Evolutionary conservation across 371 early-diverging fungal genomes (phyloP).

Genomic region (Capillidium heterosporum): DNA sequence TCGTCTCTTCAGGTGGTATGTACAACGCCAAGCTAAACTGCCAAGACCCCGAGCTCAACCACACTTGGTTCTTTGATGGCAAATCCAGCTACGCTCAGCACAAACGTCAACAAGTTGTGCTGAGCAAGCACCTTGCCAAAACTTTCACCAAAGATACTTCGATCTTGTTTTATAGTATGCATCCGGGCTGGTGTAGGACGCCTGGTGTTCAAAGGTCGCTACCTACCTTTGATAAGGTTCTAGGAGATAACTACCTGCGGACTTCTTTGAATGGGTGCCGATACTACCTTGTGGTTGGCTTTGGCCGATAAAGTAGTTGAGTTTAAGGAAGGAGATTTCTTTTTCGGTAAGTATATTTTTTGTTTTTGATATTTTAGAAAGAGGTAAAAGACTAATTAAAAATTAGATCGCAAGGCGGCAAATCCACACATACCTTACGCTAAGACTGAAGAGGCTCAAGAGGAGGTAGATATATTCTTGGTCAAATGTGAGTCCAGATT

Average conservation of each 20-base stretch:
- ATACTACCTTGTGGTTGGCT: slow-evolving; percentile 9
- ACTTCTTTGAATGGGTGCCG: slow-evolving; percentile 1
- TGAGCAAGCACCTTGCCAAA: not conserved
- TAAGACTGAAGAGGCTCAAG: not conserved
- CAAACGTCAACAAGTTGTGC: slow-evolving; percentile 7
- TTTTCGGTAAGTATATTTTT: not conserved
- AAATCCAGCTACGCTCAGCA: slow-evolving; percentile 5
- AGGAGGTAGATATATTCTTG: not conserved
- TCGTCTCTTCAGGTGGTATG: slow-evolving; percentile 8
- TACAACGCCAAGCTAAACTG: not conserved
- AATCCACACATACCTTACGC: not conserved
- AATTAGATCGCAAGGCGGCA: not conserved
- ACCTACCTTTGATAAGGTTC: not conserved
- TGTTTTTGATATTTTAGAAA: not conserved
- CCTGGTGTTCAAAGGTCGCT: slow-evolving; percentile 2
- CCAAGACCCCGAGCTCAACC: slow-evolving; percentile 1
- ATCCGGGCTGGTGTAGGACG: slow-evolving; percentile 6
- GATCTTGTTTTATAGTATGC: slow-evolving; percentile 5
- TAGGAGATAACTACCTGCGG: slow-evolving; percentile 1
- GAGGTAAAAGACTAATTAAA: not conserved
- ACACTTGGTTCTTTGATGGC: not conserved
- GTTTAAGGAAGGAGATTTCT: slow-evolving; percentile 3
- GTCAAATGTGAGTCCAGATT: not conserved
- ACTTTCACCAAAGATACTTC: not conserved
- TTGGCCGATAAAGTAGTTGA: not conserved